Evolutionary conservation across 176 grass and related monocot genomes (phyloP), one percentile per base, ranked within the genome.

Genomic region (Carex parvula): DNA sequence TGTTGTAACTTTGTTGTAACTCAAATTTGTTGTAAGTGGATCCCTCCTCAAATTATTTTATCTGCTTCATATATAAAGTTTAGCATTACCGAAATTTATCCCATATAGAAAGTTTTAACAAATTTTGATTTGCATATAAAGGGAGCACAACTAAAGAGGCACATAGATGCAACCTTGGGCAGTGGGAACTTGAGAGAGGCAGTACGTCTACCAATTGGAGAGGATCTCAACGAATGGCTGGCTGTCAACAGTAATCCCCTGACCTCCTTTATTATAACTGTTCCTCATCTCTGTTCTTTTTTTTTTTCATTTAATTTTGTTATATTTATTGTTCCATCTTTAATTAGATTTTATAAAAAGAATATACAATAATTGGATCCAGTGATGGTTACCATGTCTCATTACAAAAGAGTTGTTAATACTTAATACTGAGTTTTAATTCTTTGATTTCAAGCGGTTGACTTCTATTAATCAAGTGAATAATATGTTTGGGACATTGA

Each of bases 401-500:
- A 61, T 64, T 79, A 52, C 13, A 57, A 39, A 56, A 56, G 14
- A 56, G 24, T 56, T 77, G 70, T 76, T 85, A 50, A 74, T 85
- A 18, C 29, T 12, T 85, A 50, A 74, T 85, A 18, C 29, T 12
- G 26, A 42, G 10, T 42, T 85, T 89, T 52, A 69, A 21, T 79
- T 85, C 10, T 57, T 82, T 88, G 4, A 85, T 89, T 42, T 20
- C 91, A 98, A 98, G 96, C 91, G 56, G 93, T 95, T 69, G 96
- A 98, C 65, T 98, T 98, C 83, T 98, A n/a, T 98, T 90, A 98
- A 93, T 67, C 96, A 98, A 90, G 91, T 93, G 58, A 98, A 89
- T 86, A 72, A 95, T 35, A 84, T 98, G 70, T 95, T 89, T 29
- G 91, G 91, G 84, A 98, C 96, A 56, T 84, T 98, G 29, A 87